phyloP scores from a whole-genome alignment of 805 yeast species.

The Yamadazyma akitaensis region DNA sequence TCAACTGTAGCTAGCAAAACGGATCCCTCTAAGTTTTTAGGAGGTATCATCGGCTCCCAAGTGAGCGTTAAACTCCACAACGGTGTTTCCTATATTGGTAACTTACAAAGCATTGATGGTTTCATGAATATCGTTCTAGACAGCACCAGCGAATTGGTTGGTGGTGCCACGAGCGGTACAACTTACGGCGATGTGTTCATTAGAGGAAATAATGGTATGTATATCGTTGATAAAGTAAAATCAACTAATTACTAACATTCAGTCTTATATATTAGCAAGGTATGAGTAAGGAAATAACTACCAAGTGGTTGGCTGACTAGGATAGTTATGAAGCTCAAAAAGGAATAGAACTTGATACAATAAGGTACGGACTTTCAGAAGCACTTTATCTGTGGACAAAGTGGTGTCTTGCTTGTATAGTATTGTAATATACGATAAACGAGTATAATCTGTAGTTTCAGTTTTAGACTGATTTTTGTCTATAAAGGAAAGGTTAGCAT shows the following conservation, averaged over 20 bases:
- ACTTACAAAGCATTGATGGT: slow-evolving; percentile 87
- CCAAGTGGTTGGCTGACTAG: background rate
- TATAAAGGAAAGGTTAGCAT: background rate
- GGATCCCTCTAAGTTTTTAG: slow-evolving; percentile 75
- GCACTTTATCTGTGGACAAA: background rate
- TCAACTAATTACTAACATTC: slow-evolving; percentile 22
- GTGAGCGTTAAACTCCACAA: slow-evolving; percentile 84
- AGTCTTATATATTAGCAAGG: slow-evolving; percentile 44
- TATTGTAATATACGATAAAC: slow-evolving; percentile 5
- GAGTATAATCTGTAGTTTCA: background rate
- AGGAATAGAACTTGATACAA: background rate
- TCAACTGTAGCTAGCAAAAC: slow-evolving; percentile 22
- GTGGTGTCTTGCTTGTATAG: background rate
- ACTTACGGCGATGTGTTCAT: slow-evolving; percentile 78
- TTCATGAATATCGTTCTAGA: slow-evolving; percentile 93
- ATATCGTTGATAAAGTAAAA: background rate
- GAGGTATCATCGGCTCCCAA: slow-evolving; percentile 71
- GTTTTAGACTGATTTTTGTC: background rate
- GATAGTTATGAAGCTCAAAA: background rate
- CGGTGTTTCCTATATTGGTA: slow-evolving; percentile 73
- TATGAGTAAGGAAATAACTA: slow-evolving; percentile 10
- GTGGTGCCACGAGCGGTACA: slow-evolving; percentile 39
- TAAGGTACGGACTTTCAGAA: background rate
- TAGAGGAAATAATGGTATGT: slow-evolving; percentile 82
- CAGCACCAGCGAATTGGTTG: slow-evolving; percentile 63